These are phyloP conservation scores for Cladosporium sp. DNA, from an alignment of 2,329 filamentous ascomycete species.

Conservation along the genomic window DNA sequence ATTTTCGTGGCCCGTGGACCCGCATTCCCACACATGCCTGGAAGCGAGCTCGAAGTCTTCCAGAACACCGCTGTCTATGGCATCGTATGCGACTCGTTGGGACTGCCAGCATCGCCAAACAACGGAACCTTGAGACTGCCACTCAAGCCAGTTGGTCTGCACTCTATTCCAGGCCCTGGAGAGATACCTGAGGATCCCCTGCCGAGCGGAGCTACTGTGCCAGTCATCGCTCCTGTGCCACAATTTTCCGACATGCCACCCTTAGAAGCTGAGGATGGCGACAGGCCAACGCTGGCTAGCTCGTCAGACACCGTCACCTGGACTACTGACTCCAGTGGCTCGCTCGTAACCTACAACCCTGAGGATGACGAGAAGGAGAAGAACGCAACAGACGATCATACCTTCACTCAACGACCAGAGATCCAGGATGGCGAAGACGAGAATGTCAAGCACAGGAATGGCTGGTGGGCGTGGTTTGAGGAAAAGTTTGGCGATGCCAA, in stretches of 20 bases:
- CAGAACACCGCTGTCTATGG: conserved; percentile 97
- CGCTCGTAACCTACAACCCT: conserved; percentile 1
- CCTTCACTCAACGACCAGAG: conserved; percentile 7
- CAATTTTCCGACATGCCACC: not conserved
- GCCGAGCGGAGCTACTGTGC: not conserved
- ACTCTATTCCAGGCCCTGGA: conserved; percentile 33
- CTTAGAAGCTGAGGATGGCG: not conserved
- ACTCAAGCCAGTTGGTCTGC: conserved; percentile 59
- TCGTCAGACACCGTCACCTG: conserved; percentile 9
- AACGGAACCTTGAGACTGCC: conserved; percentile 82
- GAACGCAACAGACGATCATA: not conserved
- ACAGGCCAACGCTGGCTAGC: conserved; percentile 7
- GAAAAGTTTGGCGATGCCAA: conserved; percentile 29
- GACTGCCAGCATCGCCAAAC: conserved; percentile 62
- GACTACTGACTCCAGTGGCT: not conserved
- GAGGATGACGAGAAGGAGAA: conserved; percentile 4
- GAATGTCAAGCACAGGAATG: conserved; percentile 15
- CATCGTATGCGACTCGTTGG: conserved; percentile 83
- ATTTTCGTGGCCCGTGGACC: conserved; percentile 92
- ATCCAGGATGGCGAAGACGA: conserved; percentile 20
- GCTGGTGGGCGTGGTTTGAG: conserved; percentile 31
- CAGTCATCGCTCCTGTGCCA: conserved; percentile 5
- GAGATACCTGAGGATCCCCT: conserved; percentile 21
- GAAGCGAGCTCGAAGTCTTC: conserved; percentile 74
- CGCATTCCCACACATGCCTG: conserved; percentile 80